phyloP scores from a whole-genome alignment of 2,329 filamentous ascomycete species.

The Plenodomus lindquistii region DNA sequence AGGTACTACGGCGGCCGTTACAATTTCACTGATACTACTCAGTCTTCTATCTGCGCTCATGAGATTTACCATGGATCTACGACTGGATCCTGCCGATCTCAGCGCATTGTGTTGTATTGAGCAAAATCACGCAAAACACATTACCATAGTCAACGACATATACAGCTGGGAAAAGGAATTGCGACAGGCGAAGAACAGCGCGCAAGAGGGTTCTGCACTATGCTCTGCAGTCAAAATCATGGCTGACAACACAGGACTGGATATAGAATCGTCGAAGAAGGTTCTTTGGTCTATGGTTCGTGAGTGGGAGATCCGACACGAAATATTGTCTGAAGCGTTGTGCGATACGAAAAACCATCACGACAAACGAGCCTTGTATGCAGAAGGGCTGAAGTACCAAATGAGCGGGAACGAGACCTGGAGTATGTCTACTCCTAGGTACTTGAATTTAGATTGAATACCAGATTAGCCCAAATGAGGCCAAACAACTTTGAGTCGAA shows the following conservation, averaged over 20 bases:
- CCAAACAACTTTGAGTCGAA: too few species aligned
- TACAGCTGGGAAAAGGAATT: conserved; percentile 49
- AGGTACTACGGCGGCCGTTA: too few species aligned
- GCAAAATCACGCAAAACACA: conserved; percentile 43
- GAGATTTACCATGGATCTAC: conserved; percentile 44
- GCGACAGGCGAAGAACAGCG: conserved; percentile 8
- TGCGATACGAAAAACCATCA: not conserved
- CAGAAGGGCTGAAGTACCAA: conserved; percentile 42
- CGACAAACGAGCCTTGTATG: conserved; percentile 25
- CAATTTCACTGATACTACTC: too few species aligned
- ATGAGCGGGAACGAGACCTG: conserved; percentile 43
- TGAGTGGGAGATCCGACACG: conserved; percentile 39
- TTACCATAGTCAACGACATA: conserved; percentile 51
- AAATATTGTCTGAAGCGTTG: conserved; percentile 10
- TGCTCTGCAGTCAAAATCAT: conserved; percentile 41
- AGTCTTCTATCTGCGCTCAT: conserved; percentile 49
- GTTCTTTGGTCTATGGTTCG: conserved; percentile 36
- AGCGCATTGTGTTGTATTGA: conserved; percentile 30
- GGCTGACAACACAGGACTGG: conserved; percentile 26
- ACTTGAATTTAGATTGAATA: not conserved
- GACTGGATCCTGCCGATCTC: conserved; percentile 34
- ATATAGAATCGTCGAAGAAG: conserved; percentile 26
- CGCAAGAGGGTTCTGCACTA: conserved; percentile 33
- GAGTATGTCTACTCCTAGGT: conserved; percentile 29
- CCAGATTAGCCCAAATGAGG: too few species aligned